Base-by-base conservation (phyloP, 495 filamentous ascomycete genomes). In the Beverwykella pulmonaria region DNA sequence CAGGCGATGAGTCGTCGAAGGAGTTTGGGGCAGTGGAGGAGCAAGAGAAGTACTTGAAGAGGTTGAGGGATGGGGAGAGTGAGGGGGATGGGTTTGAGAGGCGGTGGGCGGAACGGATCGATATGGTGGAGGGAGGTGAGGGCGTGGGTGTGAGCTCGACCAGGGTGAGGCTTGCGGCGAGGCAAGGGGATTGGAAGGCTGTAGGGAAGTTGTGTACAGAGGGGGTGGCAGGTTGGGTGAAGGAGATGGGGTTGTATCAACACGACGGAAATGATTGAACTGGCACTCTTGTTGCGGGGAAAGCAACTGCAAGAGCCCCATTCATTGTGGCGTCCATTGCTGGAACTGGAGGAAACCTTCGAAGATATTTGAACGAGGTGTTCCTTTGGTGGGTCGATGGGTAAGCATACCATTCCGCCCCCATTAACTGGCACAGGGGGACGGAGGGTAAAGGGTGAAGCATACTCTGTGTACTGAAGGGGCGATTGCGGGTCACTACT, bases 141-240 rank as follows among this genome's bases (percentile, higher is more conserved):
- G 84, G 83, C 61, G 77, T 78, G 6, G 75, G 82, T 1, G 82
- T 96, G 14, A 96, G 92, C 73, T 94, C 91, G 53, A 97, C 93
- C 4, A 84, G 78, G 71, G 90, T 92, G 2, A 83, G 93, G 49
- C 82, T 86, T 64, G 88, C 89, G 3, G 83, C 82, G 10, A 76
- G 74, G 53, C 74, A 75, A 14, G 73, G 75, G 26, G 84, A 90
- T 26, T 79, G 79, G 69, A 76, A 82, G 32, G 81, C 73, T 30
- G 79, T 98, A 64, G 74, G 76, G 17, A 77, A 73, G 77, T 74
- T 95, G 72, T 88, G 94, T 15, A 86, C 88, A 2, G 77, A 79
- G 2, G 81, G 76, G 14, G 86, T 96, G 1, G 79, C 75, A 39
- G 79, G 78, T 55, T 94, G 87, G 83, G 80, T 79, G 36, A 77